Evolutionary conservation across 495 filamentous ascomycete species (phyloP), one percentile per base, ranked within the genome.

Genomic region (Penicillium simplicissimum): DNA sequence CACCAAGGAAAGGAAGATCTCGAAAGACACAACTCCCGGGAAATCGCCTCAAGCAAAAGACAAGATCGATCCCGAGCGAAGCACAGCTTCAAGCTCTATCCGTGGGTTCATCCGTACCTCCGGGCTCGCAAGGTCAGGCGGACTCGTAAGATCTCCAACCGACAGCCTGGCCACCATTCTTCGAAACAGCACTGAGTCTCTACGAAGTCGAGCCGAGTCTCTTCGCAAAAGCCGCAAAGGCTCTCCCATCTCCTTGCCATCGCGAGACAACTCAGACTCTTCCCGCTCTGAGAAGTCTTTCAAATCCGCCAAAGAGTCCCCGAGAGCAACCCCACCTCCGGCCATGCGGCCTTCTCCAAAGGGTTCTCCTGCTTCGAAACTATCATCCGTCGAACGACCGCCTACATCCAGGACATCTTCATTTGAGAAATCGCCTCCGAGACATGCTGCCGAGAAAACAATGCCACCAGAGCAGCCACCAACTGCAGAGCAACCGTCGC

Each of bases 71-170:
- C 19, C 40, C 59, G 65, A 62, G 19, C 55, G 52, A 55, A 55
- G 19, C 57, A 31, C 70, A 66, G 61, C 58, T 19, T 57, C 65
- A 10, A 67, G 54, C 36, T 67, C 67, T 69, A 75, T 74, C 52
- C 74, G 71, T 78, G 76, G 75, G 48, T 76, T 69, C 76, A 79
- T 75, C 74, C 77, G 69, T 77, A 77, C 67, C 52, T 61, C 70
- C 56, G 77, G 69, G 37, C 65, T 71, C 36, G 68, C 62, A 51
- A 73, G 62, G 42, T 66, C 72, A 21, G 63, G 64, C 11, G 64
- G 69, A 13, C 59, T 70, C 15, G 67, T 61, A 1, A 74, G 64
- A 52, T 73, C 73, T 42, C 67, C 70, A n/a, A 73, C 70, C 21
- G 75, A 72, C 52, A 67, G 64, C 28, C 62, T 68, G 17, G 65